phyloP scores from a whole-genome alignment of 1,139 yeast genomes.

The Saccharomyces hybrid region DNA sequence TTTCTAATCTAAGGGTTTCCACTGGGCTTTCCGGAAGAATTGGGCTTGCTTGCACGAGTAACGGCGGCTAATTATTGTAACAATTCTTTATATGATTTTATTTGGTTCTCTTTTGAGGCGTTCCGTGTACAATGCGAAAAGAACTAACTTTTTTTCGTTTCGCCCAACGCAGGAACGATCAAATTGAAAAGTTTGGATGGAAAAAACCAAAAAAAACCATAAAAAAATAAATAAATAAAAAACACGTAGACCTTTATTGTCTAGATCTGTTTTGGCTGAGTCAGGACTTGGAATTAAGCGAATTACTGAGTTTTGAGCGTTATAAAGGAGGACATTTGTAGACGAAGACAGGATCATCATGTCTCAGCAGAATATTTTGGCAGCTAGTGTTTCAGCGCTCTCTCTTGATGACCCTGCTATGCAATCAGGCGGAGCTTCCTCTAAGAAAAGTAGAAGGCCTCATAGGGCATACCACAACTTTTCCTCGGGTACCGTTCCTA shows the following conservation, averaged over 20 bases:
- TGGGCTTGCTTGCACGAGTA: too few relatives aligned
- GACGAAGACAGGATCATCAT: conserved; percentile 3
- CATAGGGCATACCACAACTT: conserved; percentile 22
- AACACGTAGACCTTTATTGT: neutral
- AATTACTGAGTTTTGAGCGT: neutral
- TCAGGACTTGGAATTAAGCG: neutral
- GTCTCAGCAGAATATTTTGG: conserved; percentile 11
- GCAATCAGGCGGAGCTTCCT: conserved; percentile 1
- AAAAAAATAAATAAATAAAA: neutral
- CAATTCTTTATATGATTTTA: neutral
- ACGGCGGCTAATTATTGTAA: too few relatives aligned
- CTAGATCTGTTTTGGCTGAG: neutral
- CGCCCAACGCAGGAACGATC: neutral
- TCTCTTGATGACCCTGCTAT: conserved; percentile 12
- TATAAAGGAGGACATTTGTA: neutral
- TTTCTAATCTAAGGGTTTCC: too few relatives aligned
- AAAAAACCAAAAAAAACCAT: neutral
- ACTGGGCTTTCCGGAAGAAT: too few relatives aligned
- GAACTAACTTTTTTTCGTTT: neutral
- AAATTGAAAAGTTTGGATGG: neutral
- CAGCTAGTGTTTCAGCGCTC: conserved; percentile 15
- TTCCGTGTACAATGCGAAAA: conserved; percentile 1
- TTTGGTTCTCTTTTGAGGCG: neutral
- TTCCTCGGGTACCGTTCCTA: conserved; percentile 5
- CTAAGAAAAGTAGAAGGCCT: conserved; percentile 18